Conservation (phyloP, 2,329 filamentous ascomycete species). For the Ophiostoma tasmaniense region DNA sequence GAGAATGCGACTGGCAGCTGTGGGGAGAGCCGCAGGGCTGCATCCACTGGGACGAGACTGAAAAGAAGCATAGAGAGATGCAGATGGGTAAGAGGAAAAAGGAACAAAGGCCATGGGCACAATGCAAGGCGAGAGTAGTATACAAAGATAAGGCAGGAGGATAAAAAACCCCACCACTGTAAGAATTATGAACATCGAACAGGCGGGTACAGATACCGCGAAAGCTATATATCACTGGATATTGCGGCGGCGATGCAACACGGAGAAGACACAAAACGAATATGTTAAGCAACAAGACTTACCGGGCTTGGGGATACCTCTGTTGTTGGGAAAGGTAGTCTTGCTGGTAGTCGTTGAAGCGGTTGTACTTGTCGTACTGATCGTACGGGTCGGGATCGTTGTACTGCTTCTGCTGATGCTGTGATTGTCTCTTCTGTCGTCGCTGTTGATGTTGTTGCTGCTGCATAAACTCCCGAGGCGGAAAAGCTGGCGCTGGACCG, state of each 20-base stretch:
- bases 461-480: slow-evolving; percentile 27
- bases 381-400: slow-evolving; percentile 15
- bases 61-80: background rate
- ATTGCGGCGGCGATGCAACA: background rate
- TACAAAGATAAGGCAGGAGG: background rate
- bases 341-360: slow-evolving; percentile 16
- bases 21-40: slow-evolving; percentile 13
- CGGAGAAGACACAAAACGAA: background rate
- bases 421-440: slow-evolving; percentile 8
- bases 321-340: background rate
- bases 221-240: background rate
- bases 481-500: slow-evolving; percentile 27
- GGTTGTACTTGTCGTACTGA: slow-evolving; percentile 6
- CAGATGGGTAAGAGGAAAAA: background rate
- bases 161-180: background rate
- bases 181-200: background rate
- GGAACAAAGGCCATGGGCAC: background rate
- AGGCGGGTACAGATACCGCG: background rate
- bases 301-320: slow-evolving; percentile 3
- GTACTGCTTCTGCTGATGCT: slow-evolving; percentile 22
- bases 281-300: background rate
- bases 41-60: slow-evolving; percentile 4
- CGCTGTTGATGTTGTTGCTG: slow-evolving; percentile 23
- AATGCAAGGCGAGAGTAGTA: background rate
- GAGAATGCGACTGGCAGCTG: slow-evolving; percentile 13